Conservation (phyloP, 2,329 filamentous ascomycete genomes). For the Camillea tinctor region DNA sequence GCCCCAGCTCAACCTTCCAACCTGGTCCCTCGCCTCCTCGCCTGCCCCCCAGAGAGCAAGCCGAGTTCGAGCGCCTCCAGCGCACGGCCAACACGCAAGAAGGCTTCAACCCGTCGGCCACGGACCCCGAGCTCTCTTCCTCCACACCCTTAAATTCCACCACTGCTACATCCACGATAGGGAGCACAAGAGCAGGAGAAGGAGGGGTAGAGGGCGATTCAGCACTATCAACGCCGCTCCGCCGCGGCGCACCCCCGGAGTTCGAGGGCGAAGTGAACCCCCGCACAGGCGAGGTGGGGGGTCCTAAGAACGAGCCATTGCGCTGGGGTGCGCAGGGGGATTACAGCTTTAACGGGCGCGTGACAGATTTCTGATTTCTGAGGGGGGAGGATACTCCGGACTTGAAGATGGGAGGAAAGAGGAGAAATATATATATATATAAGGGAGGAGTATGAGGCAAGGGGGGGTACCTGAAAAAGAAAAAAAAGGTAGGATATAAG, state of each 20-base stretch:
- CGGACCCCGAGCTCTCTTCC: slow-evolving; percentile 17
- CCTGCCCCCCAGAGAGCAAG: slow-evolving; percentile 65
- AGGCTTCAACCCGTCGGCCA: slow-evolving; percentile 31
- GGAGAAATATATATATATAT: no score
- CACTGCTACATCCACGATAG: slow-evolving; percentile 1
- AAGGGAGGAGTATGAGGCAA: no score
- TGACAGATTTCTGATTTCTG: slow-evolving; percentile 86
- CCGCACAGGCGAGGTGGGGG: slow-evolving; percentile 90
- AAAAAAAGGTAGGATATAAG: no score
- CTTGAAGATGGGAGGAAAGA: no score
- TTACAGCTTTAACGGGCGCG: slow-evolving; percentile 94
- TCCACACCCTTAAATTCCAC: neutral
- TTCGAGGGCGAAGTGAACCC: slow-evolving; percentile 93
- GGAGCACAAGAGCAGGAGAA: neutral
- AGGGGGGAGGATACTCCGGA: neutral
- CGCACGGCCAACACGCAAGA: slow-evolving; percentile 47
- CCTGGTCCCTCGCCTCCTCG: slow-evolving; percentile 73
- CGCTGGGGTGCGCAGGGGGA: slow-evolving; percentile 75
- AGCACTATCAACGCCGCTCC: slow-evolving; percentile 43
- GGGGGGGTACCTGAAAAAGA: no score
- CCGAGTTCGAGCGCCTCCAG: slow-evolving; percentile 71
- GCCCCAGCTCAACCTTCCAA: slow-evolving; percentile 42
- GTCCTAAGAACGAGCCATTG: slow-evolving; percentile 94
- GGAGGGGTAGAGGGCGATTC: slow-evolving; percentile 1
- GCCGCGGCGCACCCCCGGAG: slow-evolving; percentile 74